phyloP scores from a whole-genome alignment of 768 basidiomycete genomes.

The Grammothele lineata region DNA sequence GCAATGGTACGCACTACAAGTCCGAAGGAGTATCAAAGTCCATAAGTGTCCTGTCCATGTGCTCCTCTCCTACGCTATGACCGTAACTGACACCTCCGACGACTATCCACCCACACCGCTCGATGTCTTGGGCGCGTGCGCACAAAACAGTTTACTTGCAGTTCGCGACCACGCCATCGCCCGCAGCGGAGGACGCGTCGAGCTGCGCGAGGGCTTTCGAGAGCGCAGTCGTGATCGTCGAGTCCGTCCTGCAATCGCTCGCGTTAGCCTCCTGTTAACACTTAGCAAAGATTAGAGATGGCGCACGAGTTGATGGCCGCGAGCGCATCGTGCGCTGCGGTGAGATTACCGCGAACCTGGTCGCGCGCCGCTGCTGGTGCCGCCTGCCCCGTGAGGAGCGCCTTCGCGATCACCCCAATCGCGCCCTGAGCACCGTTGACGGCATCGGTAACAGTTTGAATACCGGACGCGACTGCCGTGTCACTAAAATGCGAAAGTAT shows the following conservation, averaged over 20 bases:
- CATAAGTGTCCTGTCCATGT: too few relatives aligned
- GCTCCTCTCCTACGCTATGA: too few relatives aligned
- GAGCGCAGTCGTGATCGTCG: not conserved
- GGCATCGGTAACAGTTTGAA: not conserved
- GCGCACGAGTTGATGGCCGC: not conserved
- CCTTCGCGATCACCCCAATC: conserved; percentile 11
- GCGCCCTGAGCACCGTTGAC: conserved; percentile 5
- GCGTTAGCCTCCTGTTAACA: not conserved
- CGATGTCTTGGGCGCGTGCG: too few relatives aligned
- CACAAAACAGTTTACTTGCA: conserved; percentile 13
- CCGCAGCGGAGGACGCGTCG: conserved; percentile 7
- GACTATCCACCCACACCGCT: too few relatives aligned
- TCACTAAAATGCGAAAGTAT: too few relatives aligned
- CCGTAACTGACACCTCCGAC: too few relatives aligned
- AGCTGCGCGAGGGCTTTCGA: conserved; percentile 3
- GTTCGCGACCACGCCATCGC: conserved; percentile 11
- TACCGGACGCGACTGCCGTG: not conserved
- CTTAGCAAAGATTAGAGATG: not conserved
- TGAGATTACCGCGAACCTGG: conserved; percentile 10
- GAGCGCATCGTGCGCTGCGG: not conserved
- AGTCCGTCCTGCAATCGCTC: conserved; percentile 5
- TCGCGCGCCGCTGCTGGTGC: conserved; percentile 16
- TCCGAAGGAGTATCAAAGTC: too few relatives aligned
- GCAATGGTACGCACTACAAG: too few relatives aligned
- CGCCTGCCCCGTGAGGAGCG: conserved; percentile 15